phyloP scores from a whole-genome alignment of 2,329 filamentous ascomycete species.

The Aquanectria penicillioides region DNA sequence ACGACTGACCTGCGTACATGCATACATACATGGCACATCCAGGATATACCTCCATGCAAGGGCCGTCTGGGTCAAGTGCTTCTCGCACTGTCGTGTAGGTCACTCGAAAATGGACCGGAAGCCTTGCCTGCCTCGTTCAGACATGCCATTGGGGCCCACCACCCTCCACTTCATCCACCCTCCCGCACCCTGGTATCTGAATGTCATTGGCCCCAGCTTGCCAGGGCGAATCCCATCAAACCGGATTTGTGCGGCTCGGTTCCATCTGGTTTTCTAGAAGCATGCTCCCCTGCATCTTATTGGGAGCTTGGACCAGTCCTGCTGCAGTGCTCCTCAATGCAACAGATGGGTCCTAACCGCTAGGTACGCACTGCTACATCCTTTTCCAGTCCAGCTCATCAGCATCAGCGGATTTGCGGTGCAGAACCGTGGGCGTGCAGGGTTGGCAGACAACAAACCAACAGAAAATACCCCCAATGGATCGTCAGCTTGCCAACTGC shows the following conservation, averaged over 20 bases:
- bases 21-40: too few species aligned
- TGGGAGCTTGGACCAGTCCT: conserved; percentile 40
- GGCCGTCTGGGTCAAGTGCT: conserved; percentile 27
- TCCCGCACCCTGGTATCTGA: conserved; percentile 33
- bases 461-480: background rate
- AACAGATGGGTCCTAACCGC: conserved; percentile 19
- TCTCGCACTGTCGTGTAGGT: conserved; percentile 44
- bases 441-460: conserved; percentile 4
- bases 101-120: conserved; percentile 49
- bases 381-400: conserved; percentile 10
- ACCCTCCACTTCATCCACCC: conserved; percentile 31
- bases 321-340: conserved; percentile 28
- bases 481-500: conserved; percentile 16
- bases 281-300: conserved; percentile 41
- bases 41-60: too few species aligned
- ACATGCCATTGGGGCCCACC: conserved; percentile 34
- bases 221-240: conserved; percentile 28
- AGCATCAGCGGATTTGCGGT: conserved; percentile 7
- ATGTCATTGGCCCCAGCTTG: conserved; percentile 33
- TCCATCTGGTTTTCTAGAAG: conserved; percentile 44
- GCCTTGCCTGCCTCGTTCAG: conserved; percentile 35
- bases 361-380: conserved; percentile 12
- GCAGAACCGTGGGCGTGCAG: conserved; percentile 2
- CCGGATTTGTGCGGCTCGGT: conserved; percentile 37
- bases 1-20: conserved; percentile 12